Conservation (phyloP, 139 green algal genomes). For the Tetraselmis chui region DNA sequence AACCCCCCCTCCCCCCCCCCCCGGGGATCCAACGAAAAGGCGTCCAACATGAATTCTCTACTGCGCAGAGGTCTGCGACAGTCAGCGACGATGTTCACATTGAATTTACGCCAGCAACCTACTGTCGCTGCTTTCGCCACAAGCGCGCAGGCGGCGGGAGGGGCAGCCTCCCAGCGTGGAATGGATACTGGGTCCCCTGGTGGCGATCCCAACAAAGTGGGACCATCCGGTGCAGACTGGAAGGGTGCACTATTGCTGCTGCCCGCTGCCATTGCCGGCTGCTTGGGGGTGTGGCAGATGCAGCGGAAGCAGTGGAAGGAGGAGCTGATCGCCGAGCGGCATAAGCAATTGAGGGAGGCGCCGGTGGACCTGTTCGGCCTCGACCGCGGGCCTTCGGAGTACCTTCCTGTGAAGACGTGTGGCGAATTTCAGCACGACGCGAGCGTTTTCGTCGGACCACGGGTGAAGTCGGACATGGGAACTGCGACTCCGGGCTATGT, state of each 20-base stretch:
- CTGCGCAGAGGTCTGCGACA: too few relatives aligned
- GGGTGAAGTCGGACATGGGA: slow-evolving; percentile 38
- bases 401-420: slow-evolving; percentile 29
- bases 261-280: slow-evolving; percentile 30
- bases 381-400: slow-evolving; percentile 22
- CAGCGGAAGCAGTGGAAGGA: slow-evolving; percentile 43
- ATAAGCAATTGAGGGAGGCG: slow-evolving; percentile 19
- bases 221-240: slow-evolving; percentile 4
- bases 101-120: too few relatives aligned
- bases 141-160: too few relatives aligned
- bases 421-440: slow-evolving; percentile 45
- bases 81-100: too few relatives aligned
- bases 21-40: too few relatives aligned
- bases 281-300: slow-evolving; percentile 54
- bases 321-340: neutral
- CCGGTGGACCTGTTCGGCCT: slow-evolving; percentile 25
- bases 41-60: too few relatives aligned
- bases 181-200: too few relatives aligned
- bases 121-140: too few relatives aligned
- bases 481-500: slow-evolving; percentile 39
- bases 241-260: slow-evolving; percentile 28
- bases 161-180: too few relatives aligned
- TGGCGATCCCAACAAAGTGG: too few relatives aligned
- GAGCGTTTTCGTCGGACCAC: slow-evolving; percentile 56
- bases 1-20: too few relatives aligned